These are phyloP conservation scores for Wallacemonas sp. DNA, from an alignment of 208 protist species.

Conservation along the genomic window DNA sequence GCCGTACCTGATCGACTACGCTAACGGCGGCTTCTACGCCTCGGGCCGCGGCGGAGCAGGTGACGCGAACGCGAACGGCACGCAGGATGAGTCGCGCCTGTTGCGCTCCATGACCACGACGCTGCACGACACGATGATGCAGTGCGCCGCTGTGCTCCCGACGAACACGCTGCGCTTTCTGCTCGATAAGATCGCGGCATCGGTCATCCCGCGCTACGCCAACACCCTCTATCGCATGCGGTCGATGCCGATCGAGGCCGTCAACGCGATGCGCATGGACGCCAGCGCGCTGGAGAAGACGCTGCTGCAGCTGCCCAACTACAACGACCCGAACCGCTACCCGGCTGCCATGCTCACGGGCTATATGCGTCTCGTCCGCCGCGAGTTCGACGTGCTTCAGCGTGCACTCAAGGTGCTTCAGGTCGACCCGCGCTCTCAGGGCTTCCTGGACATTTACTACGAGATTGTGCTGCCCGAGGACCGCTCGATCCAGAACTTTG, in stretches of 20 bases:
- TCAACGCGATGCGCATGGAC: slow-evolving; percentile 75
- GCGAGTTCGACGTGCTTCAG: slow-evolving; percentile 82
- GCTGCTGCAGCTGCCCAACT: slow-evolving; percentile 86
- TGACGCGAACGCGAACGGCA: slow-evolving; percentile 11
- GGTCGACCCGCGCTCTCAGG: slow-evolving; percentile 61
- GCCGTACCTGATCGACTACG: slow-evolving; percentile 67
- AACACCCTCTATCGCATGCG: slow-evolving; percentile 75
- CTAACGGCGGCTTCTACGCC: slow-evolving; percentile 56
- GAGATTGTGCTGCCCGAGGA: slow-evolving; percentile 80
- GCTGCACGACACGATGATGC: slow-evolving; percentile 67
- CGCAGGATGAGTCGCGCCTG: slow-evolving; percentile 64
- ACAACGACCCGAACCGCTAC: slow-evolving; percentile 82
- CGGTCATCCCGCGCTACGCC: slow-evolving; percentile 66
- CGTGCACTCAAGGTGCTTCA: slow-evolving; percentile 88
- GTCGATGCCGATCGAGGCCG: slow-evolving; percentile 52
- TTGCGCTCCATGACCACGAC: slow-evolving; percentile 60
- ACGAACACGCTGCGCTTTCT: slow-evolving; percentile 73
- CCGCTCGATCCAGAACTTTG: slow-evolving; percentile 87
- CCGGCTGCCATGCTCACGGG: slow-evolving; percentile 42
- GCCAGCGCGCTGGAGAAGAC: slow-evolving; percentile 70
- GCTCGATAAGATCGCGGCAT: slow-evolving; percentile 77
- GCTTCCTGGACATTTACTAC: slow-evolving; percentile 88
- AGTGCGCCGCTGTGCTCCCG: slow-evolving; percentile 62
- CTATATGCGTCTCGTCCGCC: slow-evolving; percentile 77
- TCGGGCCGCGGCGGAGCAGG: slow-evolving; percentile 15